phyloP scores from a whole-genome alignment of 2,329 filamentous ascomycete species.

The Trichoderma citrinoviride region DNA sequence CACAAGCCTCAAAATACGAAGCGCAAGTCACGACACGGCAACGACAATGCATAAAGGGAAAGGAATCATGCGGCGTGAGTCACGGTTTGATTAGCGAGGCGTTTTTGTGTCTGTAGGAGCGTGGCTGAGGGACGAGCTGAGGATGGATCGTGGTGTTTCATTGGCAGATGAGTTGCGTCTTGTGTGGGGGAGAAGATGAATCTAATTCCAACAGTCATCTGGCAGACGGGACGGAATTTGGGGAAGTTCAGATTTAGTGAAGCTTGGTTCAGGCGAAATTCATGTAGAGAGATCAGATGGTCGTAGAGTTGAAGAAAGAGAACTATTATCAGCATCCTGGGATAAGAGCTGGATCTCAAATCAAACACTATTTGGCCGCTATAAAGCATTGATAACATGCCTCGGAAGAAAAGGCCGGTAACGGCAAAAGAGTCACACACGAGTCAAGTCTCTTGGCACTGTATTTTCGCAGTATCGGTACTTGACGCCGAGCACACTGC shows the following conservation, averaged over 20 bases:
- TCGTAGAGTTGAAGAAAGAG: neutral
- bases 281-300: too few species aligned
- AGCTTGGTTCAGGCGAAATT: too few species aligned
- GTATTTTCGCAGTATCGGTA: neutral
- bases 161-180: too few species aligned
- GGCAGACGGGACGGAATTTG: neutral
- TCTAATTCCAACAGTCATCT: neutral
- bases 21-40: neutral
- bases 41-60: neutral
- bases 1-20: neutral
- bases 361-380: neutral
- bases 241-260: too few species aligned
- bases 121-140: neutral
- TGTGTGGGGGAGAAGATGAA: neutral
- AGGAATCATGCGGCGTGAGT: constrained; percentile 9
- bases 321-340: too few species aligned
- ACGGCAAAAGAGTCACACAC: constrained; percentile 2
- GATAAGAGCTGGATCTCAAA: too few species aligned
- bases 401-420: constrained; percentile 6
- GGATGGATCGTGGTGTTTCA: too few species aligned
- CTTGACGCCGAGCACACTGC: neutral
- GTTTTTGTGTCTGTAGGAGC: neutral
- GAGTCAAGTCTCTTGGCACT: neutral
- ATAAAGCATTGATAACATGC: neutral
- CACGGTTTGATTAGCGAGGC: neutral